Evolutionary conservation across 2,329 filamentous ascomycete species (phyloP).

Genomic region (Lecanosticta acicola): DNA sequence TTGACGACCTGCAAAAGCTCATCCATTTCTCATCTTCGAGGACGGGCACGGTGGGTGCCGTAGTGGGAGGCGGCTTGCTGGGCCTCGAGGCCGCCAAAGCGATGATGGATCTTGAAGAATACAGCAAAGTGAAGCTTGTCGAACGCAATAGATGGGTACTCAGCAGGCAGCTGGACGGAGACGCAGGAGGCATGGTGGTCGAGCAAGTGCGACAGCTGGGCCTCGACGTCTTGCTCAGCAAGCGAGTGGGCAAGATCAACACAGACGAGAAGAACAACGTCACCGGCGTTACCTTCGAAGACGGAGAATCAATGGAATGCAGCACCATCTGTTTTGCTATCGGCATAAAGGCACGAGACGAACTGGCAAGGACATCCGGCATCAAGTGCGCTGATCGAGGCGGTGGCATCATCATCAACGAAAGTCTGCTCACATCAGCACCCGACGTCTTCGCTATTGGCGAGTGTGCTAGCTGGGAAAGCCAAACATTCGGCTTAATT

Average conservation of each 20-base stretch:
- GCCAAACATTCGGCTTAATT: slow-evolving; percentile 81
- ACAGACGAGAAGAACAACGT: slow-evolving; percentile 63
- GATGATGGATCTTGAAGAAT: slow-evolving; percentile 78
- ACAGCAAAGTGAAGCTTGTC: slow-evolving; percentile 67
- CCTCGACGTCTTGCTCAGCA: slow-evolving; percentile 72
- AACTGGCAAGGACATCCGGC: slow-evolving; percentile 63
- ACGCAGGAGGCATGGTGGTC: slow-evolving; percentile 75
- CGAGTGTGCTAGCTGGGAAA: slow-evolving; percentile 85
- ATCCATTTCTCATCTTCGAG: slow-evolving; percentile 65
- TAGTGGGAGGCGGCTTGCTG: slow-evolving; percentile 78
- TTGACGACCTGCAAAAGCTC: slow-evolving; percentile 70
- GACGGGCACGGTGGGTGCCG: slow-evolving; percentile 64
- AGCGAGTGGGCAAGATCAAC: slow-evolving; percentile 66
- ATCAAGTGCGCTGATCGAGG: slow-evolving; percentile 67
- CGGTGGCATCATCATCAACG: slow-evolving; percentile 68
- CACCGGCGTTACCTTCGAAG: slow-evolving; percentile 70
- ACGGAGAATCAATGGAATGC: slow-evolving; percentile 70
- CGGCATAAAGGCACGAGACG: slow-evolving; percentile 74
- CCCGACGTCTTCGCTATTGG: slow-evolving; percentile 79
- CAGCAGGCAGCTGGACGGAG: slow-evolving; percentile 72
- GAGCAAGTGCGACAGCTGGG: slow-evolving; percentile 75
- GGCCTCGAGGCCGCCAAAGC: slow-evolving; percentile 87
- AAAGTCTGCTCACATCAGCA: slow-evolving; percentile 62
- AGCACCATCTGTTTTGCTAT: slow-evolving; percentile 86
- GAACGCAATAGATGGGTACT: slow-evolving; percentile 80